Evolutionary conservation across 108 stramenopile species (phyloP), one percentile per base, ranked within the genome.

Genomic region (Pseudonitzschia multistriata): DNA sequence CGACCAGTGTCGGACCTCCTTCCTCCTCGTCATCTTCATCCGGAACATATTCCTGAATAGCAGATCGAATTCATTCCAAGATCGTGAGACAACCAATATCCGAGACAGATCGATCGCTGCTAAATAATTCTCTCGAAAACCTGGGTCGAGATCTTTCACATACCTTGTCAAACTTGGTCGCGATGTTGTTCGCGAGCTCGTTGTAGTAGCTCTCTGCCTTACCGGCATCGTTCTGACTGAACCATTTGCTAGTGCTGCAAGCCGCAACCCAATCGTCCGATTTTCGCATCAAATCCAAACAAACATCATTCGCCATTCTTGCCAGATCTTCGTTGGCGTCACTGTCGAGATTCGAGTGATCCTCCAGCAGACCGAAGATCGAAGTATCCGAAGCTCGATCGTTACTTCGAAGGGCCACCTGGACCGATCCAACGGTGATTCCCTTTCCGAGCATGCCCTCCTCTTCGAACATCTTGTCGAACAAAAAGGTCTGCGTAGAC

Each of bases 401-500:
- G 8, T 49, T n/a, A 31, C 72, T 71, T 11, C 25, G 66, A 27
- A 92, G 72, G 29, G 86, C 88, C 5, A 92, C 77, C 72, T 89
- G 88, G 48, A 92, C 72, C 55, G 88, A 89, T 11, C 91, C 91
- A 0, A 92, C 91, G 35, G 91, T 92, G 59, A 92, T 87, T 13
- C 88, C 92, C 73, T 88, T 93, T 14, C 92, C 92, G 29, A 93
- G 74, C 17, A 84, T 80, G 10, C 92, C 92, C 36, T 77, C 79
- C 67, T 90, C 87, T 68, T 93, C 92, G 62, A 93, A 93, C 21
- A 88, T 66, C 59, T 88, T 90, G 66, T 87, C 86, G 68, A 88
- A 87, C 13, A 87, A 39, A 42, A 76, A 57, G 14, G 78, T 77
- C 13, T 49, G 70, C 34, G 79, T 72, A 67, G 66, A 42, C 19